Base-by-base conservation (phyloP, 1,284 basidiomycete species). In the Flammula alnicola region DNA sequence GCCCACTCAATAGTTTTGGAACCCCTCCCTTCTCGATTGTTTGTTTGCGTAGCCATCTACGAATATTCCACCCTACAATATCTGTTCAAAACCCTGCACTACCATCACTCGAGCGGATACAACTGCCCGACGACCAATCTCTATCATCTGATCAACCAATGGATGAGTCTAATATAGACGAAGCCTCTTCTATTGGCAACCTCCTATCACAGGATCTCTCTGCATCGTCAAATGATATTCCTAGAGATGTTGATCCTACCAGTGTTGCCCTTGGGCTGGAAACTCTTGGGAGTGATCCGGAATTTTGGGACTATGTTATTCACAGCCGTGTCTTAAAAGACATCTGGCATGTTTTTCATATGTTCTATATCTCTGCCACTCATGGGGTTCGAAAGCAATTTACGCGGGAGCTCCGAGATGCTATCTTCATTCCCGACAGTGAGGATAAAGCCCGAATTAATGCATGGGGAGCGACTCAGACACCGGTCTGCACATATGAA, bases 321-420 rank as follows among this genome's bases (percentile, higher is more conserved):
- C 54, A 53, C 5, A 64, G 63, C 31, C 51, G 58, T 1, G 62
- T 70, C 10, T 23, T 69, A 1, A 67, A 66, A 29, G 64, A 69
- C 43, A 20, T 54, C 0, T 71, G 59, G 31, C 69, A 71, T 41
- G 44, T 68, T 6, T 66, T 71, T 49, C 57, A 70, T 35, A 65
- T 66, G 63, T 60, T 71, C 25, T 56, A 64, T 9, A 61, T 69
- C n/a, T 59, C 65, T 4, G 43, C 55, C 11, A 37, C 22, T 1
- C 68, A 70, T 59, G 62, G 65, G 1, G 53, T 68, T n/a, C 61
- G 56, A 3, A 37, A 54, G 6, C 55, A 60, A 14, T 71, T 70
- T 57, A 47, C 59, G 0, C 32, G 43, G 14, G 59, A 60, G 8
- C 51, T 70, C 8, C 61, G 59, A 5, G 64, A 70, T 61, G 66